A percentile compares a stretch with the other conserved stretches of the same genome.
These are phyloP conservation scores for Pichia insulana DNA, from an alignment of 805 yeast genomes.

Conservation along the genomic window DNA sequence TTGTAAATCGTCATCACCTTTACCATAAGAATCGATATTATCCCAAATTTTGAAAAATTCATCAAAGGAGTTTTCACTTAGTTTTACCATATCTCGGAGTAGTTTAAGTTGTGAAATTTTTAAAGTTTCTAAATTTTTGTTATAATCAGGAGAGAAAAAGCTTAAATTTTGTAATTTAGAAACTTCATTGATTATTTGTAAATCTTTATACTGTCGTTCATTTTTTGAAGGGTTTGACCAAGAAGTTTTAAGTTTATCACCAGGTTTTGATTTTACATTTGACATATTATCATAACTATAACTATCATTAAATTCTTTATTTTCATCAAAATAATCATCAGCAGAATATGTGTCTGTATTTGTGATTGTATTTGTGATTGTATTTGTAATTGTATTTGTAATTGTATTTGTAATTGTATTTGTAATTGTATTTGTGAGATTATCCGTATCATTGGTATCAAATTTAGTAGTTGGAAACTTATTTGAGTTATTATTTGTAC, in stretches of 20 bases:
- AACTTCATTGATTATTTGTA: slow-evolving; percentile 79
- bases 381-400: not conserved
- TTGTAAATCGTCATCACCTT: not conserved
- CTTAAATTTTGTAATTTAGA: slow-evolving; percentile 43
- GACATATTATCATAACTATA: slow-evolving; percentile 2
- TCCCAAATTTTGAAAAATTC: slow-evolving; percentile 26
- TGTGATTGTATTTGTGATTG: too few relatives aligned
- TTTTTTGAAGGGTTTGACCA: slow-evolving; percentile 56
- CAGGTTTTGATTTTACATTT: slow-evolving; percentile 20
- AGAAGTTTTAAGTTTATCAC: slow-evolving; percentile 45
- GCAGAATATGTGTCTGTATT: slow-evolving; percentile 4
- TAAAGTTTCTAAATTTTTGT: slow-evolving; percentile 41
- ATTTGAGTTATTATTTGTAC: too few relatives aligned
- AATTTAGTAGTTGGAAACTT: too few relatives aligned
- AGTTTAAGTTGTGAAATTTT: slow-evolving; percentile 49
- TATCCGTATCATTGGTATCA: too few relatives aligned
- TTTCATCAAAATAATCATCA: slow-evolving; percentile 12
- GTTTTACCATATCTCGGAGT: slow-evolving; percentile 31
- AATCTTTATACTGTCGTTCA: slow-evolving; percentile 80
- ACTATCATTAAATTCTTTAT: slow-evolving; percentile 1
- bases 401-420: not conserved
- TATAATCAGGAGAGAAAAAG: slow-evolving; percentile 45
- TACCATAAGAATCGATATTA: slow-evolving; percentile 8
- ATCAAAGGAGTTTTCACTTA: slow-evolving; percentile 23
- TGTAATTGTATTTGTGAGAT: not conserved